Base-by-base conservation (phyloP, 805 yeast genomes). In the Starmera quercuum region DNA sequence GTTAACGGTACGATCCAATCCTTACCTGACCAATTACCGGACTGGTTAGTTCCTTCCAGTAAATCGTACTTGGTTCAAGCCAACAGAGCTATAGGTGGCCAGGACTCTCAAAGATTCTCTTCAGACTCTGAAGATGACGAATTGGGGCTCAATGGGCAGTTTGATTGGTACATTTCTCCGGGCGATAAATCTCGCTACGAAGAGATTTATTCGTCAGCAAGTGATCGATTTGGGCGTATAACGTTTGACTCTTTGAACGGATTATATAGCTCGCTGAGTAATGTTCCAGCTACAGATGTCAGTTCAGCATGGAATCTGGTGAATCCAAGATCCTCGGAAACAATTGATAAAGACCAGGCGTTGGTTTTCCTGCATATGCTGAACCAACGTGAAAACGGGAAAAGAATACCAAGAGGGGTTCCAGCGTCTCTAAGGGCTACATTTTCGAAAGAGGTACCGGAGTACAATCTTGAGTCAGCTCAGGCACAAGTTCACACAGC, bases 141-240 rank as follows among this genome's bases (percentile, higher is more conserved):
- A 13, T 26, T n/a, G 22, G 39, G 33, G 1, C 30, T 39, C 10
- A 45, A 43, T 46, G 58, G 26, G 38, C 50, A 62, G 48, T 85
- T 92, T 52, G 95, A 88, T 54, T 92, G 98, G 98, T 92, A 92
- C 61, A 87, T 92, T 44, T 78, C 95, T 4, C 97, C 97, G 16
- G 71, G 78, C 8, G 97, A 92, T 50, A 76, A 78, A 51, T 46
- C 74, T 3, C 73, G 81, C 12, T 92, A 92, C 59, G 90, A 84
- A 51, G 66, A 81, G 21, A 75, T 92, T 22, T 83, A 87, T 54
- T 66, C 78, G 25, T 69, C 81, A 19, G 77, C 85, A 34, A 63
- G 83, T 33, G 97, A 90, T 60, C 62, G 69, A 22, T 79, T 73
- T 42, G 97, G 97, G 8, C 68, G 95, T 39, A 77, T 87, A 28